Conservation (phyloP, 1,284 basidiomycete genomes). For the Meira nashicola region DNA sequence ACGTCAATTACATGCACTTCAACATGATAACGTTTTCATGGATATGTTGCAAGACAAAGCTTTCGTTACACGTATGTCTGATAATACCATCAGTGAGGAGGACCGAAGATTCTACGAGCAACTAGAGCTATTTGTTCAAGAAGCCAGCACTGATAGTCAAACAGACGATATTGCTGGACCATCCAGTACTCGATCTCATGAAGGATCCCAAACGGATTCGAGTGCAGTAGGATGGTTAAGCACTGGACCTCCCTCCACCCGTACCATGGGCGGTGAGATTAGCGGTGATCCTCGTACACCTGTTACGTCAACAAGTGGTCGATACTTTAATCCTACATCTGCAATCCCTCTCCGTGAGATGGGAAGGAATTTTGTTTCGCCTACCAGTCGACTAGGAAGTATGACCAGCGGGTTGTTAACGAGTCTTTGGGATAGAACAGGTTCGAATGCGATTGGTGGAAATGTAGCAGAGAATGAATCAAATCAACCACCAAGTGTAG, state of each 20-base stretch:
- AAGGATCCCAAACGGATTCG: not conserved
- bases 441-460: not conserved
- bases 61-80: not conserved
- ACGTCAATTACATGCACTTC: slow-evolving; percentile 8
- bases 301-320: not conserved
- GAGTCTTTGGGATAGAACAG: slow-evolving; percentile 6
- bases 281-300: not conserved
- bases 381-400: slow-evolving; percentile 1
- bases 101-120: slow-evolving; percentile 36
- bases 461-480: not conserved
- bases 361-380: slow-evolving; percentile 1
- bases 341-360: not conserved
- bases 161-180: not conserved
- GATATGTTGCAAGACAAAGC: slow-evolving; percentile 7
- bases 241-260: slow-evolving; percentile 2
- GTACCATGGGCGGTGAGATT: not conserved
- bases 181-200: too few species aligned
- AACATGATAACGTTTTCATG: not conserved
- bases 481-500: not conserved
- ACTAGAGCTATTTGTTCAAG: slow-evolving; percentile 40
- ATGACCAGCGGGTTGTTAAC: slow-evolving; percentile 8
- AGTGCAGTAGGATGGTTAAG: slow-evolving; percentile 1
- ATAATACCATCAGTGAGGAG: slow-evolving; percentile 25
- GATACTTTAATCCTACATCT: not conserved
- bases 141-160: slow-evolving; percentile 12